A percentile compares a stretch with the other conserved stretches of the same genome.
Conservation (phyloP, 179 eudicot species). For the Corrigiola litoralis region DNA sequence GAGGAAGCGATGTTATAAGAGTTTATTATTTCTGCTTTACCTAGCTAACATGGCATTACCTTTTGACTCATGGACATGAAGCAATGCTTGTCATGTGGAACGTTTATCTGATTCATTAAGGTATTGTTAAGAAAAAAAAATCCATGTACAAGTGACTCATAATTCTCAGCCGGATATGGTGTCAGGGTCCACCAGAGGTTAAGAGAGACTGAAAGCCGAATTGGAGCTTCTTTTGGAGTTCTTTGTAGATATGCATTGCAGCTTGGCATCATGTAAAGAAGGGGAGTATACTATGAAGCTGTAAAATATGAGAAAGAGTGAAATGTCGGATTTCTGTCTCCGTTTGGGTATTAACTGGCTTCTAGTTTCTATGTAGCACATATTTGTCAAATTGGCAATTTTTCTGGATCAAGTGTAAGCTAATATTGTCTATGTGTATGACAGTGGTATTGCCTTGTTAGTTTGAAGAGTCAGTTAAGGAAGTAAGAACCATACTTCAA, state of each 20-base stretch:
- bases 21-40: neutral
- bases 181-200: conserved; percentile 74
- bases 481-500: conserved; percentile 27
- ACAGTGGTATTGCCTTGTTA: conserved; percentile 91
- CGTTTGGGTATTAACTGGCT: conserved; percentile 58
- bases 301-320: conserved; percentile 82
- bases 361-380: neutral
- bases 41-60: neutral
- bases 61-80: neutral
- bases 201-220: conserved; percentile 62
- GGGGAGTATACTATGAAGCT: conserved; percentile 75
- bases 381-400: neutral
- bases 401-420: neutral
- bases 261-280: conserved; percentile 75
- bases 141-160: neutral
- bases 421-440: conserved; percentile 14
- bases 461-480: conserved; percentile 42
- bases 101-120: no score
- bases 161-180: conserved; percentile 9
- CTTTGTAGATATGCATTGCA: conserved; percentile 74
- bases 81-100: neutral
- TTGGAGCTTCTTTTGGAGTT: conserved; percentile 82
- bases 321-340: conserved; percentile 81
- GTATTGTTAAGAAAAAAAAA: no score
- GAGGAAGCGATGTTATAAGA: neutral